These are phyloP conservation scores for Apiospora malaysiana DNA, from an alignment of 2,329 filamentous ascomycete species.

Conservation along the genomic window DNA sequence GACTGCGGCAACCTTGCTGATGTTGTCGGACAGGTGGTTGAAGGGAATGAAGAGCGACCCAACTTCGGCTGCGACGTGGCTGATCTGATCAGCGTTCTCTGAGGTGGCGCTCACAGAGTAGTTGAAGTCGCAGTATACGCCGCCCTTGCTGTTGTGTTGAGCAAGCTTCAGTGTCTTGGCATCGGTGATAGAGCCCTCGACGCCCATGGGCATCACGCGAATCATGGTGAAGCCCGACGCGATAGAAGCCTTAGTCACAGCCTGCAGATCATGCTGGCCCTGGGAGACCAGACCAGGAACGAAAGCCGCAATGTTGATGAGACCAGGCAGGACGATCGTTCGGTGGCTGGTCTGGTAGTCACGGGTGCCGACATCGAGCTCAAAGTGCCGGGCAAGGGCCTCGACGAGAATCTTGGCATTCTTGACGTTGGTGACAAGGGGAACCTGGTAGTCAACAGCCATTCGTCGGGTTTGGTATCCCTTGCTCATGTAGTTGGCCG, in stretches of 20 bases:
- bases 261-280: constrained; percentile 70
- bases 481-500: constrained; percentile 98
- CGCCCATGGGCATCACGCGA: constrained; percentile 76
- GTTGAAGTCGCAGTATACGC: constrained; percentile 79
- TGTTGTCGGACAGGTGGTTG: constrained; percentile 81
- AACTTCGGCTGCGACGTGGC: constrained; percentile 73
- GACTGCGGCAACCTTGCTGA: constrained; percentile 81
- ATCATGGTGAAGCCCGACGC: constrained; percentile 82
- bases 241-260: constrained; percentile 75
- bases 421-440: constrained; percentile 97
- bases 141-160: constrained; percentile 71
- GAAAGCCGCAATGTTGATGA: constrained; percentile 82
- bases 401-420: constrained; percentile 98
- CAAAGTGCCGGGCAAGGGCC: constrained; percentile 87
- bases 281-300: constrained; percentile 73
- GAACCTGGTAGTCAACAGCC: constrained; percentile 97
- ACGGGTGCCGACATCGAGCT: constrained; percentile 79
- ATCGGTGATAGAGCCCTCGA: constrained; percentile 76
- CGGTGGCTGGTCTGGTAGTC: constrained; percentile 93
- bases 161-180: constrained; percentile 73
- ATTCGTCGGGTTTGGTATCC: constrained; percentile 96
- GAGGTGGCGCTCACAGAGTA: constrained; percentile 78
- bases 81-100: constrained; percentile 76
- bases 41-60: constrained; percentile 84
- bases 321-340: constrained; percentile 73